Evolutionary conservation across 441 rosid genomes (phyloP).

Genomic region (Bruguiera hainesii): DNA sequence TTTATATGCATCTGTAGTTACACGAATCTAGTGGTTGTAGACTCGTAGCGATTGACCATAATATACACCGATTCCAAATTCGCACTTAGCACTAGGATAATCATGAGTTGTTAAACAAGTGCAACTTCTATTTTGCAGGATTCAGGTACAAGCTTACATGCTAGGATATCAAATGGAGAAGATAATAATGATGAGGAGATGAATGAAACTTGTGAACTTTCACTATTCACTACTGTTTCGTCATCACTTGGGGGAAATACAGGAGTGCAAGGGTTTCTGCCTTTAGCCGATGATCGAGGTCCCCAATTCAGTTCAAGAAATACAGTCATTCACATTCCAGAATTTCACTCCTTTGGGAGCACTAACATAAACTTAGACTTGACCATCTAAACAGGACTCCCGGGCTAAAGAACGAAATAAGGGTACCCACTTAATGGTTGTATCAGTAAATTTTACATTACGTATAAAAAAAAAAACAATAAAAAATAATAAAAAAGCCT

Average conservation of each 20-base stretch:
- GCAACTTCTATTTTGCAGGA: constrained; percentile 14
- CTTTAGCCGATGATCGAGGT: not conserved
- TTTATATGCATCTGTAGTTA: too few species aligned
- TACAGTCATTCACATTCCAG: too few species aligned
- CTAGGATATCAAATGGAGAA: constrained; percentile 2
- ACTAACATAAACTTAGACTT: constrained; percentile 30
- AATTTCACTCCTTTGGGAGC: too few species aligned
- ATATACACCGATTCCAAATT: too few species aligned
- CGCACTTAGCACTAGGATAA: too few species aligned
- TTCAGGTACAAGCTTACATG: constrained; percentile 5
- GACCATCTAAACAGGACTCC: constrained; percentile 18
- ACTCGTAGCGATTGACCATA: too few species aligned
- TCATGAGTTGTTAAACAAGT: too few species aligned
- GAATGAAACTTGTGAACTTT: constrained; percentile 29
- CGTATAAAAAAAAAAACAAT: too few species aligned
- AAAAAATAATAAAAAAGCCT: too few species aligned
- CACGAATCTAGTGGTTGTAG: too few species aligned
- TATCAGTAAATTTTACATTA: too few species aligned
- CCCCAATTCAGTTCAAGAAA: constrained; percentile 1
- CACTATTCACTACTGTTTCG: constrained; percentile 17
- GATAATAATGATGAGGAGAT: constrained; percentile 7
- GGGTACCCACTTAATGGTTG: too few species aligned
- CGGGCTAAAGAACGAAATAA: not conserved
- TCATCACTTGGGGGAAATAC: not conserved
- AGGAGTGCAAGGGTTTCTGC: constrained; percentile 20